These are phyloP conservation scores for Leccinum uliginosum DNA, from an alignment of 768 basidiomycete genomes.

Conservation along the genomic window DNA sequence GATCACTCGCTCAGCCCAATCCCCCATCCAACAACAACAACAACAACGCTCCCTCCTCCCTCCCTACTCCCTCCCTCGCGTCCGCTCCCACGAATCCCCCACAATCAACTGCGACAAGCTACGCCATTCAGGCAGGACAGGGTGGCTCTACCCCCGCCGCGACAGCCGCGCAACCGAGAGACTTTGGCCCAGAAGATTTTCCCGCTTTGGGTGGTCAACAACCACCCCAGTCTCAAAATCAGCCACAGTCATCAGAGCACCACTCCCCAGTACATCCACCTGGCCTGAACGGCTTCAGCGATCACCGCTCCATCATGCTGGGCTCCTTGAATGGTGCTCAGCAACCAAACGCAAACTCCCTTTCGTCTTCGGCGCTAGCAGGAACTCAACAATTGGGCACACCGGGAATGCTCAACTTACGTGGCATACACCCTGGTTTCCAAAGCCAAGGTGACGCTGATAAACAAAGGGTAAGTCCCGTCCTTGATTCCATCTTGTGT, in stretches of 20 bases:
- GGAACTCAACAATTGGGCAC: constrained; percentile 48
- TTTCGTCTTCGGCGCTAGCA: constrained; percentile 30
- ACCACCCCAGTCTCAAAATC: constrained; percentile 26
- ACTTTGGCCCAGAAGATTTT: constrained; percentile 85
- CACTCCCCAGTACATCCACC: constrained; percentile 54
- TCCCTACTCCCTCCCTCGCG: constrained; percentile 17
- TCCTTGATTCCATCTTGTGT: neutral
- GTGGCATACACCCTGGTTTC: constrained; percentile 39
- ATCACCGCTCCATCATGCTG: constrained; percentile 53
- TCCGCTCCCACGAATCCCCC: constrained; percentile 29
- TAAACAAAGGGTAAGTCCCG: constrained; percentile 58
- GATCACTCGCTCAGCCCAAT: constrained; percentile 51
- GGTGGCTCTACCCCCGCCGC: constrained; percentile 27
- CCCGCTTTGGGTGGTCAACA: constrained; percentile 60
- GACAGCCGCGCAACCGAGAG: constrained; percentile 19
- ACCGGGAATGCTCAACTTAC: constrained; percentile 65
- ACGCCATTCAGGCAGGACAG: constrained; percentile 76
- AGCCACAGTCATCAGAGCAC: constrained; percentile 30
- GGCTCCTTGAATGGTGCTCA: constrained; percentile 40
- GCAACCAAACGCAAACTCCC: constrained; percentile 16
- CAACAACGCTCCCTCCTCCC: constrained; percentile 32
- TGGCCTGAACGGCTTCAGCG: constrained; percentile 65
- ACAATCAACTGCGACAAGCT: constrained; percentile 51
- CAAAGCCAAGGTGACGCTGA: constrained; percentile 61
- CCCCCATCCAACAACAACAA: constrained; percentile 36